Base-by-base conservation (phyloP, 23 red algal species). In the Pyropia haitanensis region DNA sequence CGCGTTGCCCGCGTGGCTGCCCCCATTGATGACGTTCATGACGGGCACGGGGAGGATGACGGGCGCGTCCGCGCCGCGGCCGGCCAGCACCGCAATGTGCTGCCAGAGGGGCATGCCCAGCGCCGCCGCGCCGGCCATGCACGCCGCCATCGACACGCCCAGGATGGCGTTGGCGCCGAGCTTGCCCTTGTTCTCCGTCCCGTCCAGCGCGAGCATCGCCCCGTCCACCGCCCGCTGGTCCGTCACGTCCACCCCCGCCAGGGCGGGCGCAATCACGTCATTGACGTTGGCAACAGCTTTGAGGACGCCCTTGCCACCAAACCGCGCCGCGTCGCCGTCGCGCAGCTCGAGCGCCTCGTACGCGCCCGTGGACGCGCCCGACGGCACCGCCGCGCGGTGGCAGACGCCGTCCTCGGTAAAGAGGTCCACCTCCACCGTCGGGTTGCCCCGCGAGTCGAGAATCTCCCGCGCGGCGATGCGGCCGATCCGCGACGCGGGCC, bases 21-120 rank as follows among this genome's bases (percentile, higher is more conserved):
- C 92, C 19, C 92, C 92, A 46, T 96, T 96, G 71, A 96, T 96
- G 25, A 96, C 92, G 60, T 96, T 96, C 63, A 96, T 87, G 28
- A 76, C 75, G 27, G 92, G 92, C 74, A 89, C 84, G 7, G 92
- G 92, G 25, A 95, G 62, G 17, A 90, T 70, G 26, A 73, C 71
- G 26, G 60, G 58, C n/a, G 67, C 70, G 39, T 71, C 68, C 51
- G 59, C 49, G 23, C 68, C 33, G 34, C 79, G 88, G 7, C 92
- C 92, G 24, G 92, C 92, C 34, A 96, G 73, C 3, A 90, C 92
- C 27, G 83, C 73, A 27, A 96, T 83, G 61, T 96, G 92, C 53
- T 70, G 28, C 65, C 86, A 96, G 53, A 96, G 57, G 14, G 92
- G 86, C 27, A 96, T 15, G 13, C 78, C 70, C 56, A 73, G 71